Conservation (phyloP, 2,329 filamentous ascomycete genomes). For the Aspergillus jensenii region DNA sequence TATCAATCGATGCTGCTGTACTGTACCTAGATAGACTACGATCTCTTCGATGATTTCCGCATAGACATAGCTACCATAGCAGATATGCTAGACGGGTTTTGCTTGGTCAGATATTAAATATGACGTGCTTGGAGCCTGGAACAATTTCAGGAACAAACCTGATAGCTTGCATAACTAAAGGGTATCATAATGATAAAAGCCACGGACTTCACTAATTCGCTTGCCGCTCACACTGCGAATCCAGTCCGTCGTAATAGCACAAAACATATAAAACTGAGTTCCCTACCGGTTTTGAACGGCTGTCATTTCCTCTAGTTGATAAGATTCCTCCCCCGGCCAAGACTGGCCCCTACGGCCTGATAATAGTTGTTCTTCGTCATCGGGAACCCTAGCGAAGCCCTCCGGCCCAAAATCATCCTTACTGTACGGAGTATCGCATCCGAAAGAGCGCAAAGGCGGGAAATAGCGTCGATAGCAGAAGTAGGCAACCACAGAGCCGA, state of each 20-base stretch:
- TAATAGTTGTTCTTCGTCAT: slow-evolving; percentile 35
- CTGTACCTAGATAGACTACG: too few species aligned
- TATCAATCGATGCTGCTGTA: too few species aligned
- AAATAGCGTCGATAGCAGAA: slow-evolving; percentile 63
- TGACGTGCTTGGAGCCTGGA: too few species aligned
- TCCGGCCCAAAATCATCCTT: slow-evolving; percentile 24
- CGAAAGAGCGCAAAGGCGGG: slow-evolving; percentile 50
- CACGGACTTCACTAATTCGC: not conserved
- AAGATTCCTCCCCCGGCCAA: slow-evolving; percentile 21
- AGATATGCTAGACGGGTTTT: too few species aligned
- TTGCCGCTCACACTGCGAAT: not conserved
- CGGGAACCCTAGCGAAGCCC: slow-evolving; percentile 30
- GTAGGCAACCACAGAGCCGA: slow-evolving; percentile 57
- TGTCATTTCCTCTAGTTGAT: slow-evolving; percentile 23
- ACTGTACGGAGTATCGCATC: slow-evolving; percentile 55
- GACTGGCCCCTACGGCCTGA: slow-evolving; percentile 16
- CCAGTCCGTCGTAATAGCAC: not conserved
- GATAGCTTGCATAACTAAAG: slow-evolving; percentile 1
- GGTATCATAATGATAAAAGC: slow-evolving; percentile 14
- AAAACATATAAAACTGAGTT: not conserved
- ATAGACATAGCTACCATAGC: not conserved
- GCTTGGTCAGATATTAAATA: too few species aligned
- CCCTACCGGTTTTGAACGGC: slow-evolving; percentile 12
- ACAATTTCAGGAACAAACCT: not conserved
- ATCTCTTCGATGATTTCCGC: too few species aligned